Percentiles rank a stretch among this genome's conserved stretches.
These are phyloP conservation scores for Sporothrix humicola DNA, from an alignment of 2,329 filamentous ascomycete genomes.

Conservation along the genomic window DNA sequence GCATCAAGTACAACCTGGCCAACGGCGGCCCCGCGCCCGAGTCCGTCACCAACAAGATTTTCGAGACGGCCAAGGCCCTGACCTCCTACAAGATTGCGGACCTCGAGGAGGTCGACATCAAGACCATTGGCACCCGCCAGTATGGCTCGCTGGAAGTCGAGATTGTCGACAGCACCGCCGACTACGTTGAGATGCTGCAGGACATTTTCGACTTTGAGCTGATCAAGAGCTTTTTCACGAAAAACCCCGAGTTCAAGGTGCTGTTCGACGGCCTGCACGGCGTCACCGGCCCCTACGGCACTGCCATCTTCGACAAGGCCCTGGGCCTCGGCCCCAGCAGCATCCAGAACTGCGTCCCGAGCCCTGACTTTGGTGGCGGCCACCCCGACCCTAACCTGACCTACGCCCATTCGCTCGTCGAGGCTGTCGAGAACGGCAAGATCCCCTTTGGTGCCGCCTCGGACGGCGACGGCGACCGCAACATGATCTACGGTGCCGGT, in stretches of 20 bases:
- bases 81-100: conserved; percentile 90
- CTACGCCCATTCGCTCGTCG: conserved; percentile 93
- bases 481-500: conserved; percentile 99
- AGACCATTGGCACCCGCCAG: conserved; percentile 78
- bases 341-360: conserved; percentile 90
- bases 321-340: conserved; percentile 74
- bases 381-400: conserved; percentile 98
- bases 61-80: conserved; percentile 85
- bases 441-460: conserved; percentile 97
- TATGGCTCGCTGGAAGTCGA: conserved; percentile 92
- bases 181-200: conserved; percentile 95
- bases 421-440: conserved; percentile 86
- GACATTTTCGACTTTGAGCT: conserved; percentile 97
- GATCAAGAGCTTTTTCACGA: conserved; percentile 90
- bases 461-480: conserved; percentile 96
- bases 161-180: conserved; percentile 88
- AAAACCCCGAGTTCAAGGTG: conserved; percentile 91
- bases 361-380: conserved; percentile 93
- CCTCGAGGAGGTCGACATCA: conserved; percentile 84
- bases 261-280: conserved; percentile 94
- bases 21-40: conserved; percentile 97
- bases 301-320: conserved; percentile 93
- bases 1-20: conserved; percentile 99
- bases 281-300: conserved; percentile 93
- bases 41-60: conserved; percentile 98